Base-by-base conservation (phyloP, 163 green algal species). In the Chloromonas sp. region DNA sequence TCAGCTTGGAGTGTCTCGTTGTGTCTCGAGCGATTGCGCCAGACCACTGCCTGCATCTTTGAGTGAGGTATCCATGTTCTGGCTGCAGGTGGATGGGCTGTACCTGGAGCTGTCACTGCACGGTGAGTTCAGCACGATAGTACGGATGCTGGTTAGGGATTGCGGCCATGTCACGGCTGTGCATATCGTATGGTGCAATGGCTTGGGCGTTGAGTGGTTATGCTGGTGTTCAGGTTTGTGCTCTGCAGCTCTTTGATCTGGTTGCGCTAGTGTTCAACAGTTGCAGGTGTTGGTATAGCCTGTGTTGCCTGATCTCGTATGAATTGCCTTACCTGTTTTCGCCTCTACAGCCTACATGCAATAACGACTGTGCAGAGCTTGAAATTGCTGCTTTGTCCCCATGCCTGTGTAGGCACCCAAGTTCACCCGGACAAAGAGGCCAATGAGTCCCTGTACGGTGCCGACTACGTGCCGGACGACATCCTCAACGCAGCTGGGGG, bases 51-150 rank as follows among this genome's bases (percentile, higher is more conserved):
- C 36, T 36, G 36, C 36, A 36, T 36, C 36, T 36, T 76, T 8
- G 8, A 76, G 8, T 13, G 66, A 76, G 8, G 8, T 76, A 76
- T 79, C 14, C 71, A 79, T 14, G 57, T 14, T 79, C 36, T 36
- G 36, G 36, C 36, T 36, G 36, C 36, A 36, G 3, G 71, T 79
- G 77, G 77, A 81, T 57, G 77, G 77, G 1, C 36, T 57, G 1
- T 81, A 81, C 77, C 77, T 81, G n/a, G 77, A 81, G 77, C 77
- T 81, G 77, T 81, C 77, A 2, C n/a, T 60, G 1, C 77, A 81
- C 36, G 36, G 77, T 57, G n/a, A n/a, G 36, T 61, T 3, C n/a
- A 61, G n/a, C 77, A 81, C n/a, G 2, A 74, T 5, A 15, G 66
- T 36, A 36, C 36, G 36, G 36, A 36, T 36, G 36, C 36, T 36